Percentiles rank a stretch among this genome's conserved stretches.
Conservation (phyloP, 2,329 filamentous ascomycete species). For the Talaromyces sp. region DNA sequence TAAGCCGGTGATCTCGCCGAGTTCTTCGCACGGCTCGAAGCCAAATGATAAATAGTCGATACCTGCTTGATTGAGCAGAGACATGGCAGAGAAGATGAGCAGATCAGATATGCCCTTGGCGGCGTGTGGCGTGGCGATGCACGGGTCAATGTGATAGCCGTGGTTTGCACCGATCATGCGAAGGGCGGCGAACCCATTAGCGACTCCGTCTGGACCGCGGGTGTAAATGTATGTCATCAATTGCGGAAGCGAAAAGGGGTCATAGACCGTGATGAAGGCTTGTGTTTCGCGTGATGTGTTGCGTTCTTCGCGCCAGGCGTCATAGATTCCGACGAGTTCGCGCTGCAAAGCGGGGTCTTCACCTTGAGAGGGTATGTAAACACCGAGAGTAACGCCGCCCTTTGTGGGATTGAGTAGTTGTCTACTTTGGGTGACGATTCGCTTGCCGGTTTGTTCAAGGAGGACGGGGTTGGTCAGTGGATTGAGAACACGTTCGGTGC, state of each 20-base stretch:
- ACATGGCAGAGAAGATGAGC: slow-evolving; percentile 33
- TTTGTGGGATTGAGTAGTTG: slow-evolving; percentile 32
- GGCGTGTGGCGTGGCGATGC: slow-evolving; percentile 27
- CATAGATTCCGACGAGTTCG: slow-evolving; percentile 30
- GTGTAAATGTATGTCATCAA: slow-evolving; percentile 40
- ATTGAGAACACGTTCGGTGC: slow-evolving; percentile 35
- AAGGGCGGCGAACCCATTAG: slow-evolving; percentile 36
- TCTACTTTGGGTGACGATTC: slow-evolving; percentile 31
- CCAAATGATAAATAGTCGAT: slow-evolving; percentile 35
- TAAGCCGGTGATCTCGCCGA: slow-evolving; percentile 30
- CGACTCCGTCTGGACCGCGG: slow-evolving; percentile 19
- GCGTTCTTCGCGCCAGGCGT: slow-evolving; percentile 32
- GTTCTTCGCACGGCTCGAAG: slow-evolving; percentile 29
- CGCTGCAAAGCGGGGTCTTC: slow-evolving; percentile 25
- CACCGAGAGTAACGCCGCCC: slow-evolving; percentile 26
- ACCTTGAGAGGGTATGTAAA: slow-evolving; percentile 29
- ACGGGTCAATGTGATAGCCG: slow-evolving; percentile 41
- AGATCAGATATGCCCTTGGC: slow-evolving; percentile 35
- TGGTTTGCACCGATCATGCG: slow-evolving; percentile 29
- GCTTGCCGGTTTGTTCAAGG: slow-evolving; percentile 29
- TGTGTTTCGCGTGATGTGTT: slow-evolving; percentile 26
- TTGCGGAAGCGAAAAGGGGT: slow-evolving; percentile 32
- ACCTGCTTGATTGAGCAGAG: slow-evolving; percentile 26
- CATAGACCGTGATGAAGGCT: slow-evolving; percentile 38
- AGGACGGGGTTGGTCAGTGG: slow-evolving; percentile 36